phyloP scores from a whole-genome alignment of 768 basidiomycete species.

The Boletus tomentosulus region DNA sequence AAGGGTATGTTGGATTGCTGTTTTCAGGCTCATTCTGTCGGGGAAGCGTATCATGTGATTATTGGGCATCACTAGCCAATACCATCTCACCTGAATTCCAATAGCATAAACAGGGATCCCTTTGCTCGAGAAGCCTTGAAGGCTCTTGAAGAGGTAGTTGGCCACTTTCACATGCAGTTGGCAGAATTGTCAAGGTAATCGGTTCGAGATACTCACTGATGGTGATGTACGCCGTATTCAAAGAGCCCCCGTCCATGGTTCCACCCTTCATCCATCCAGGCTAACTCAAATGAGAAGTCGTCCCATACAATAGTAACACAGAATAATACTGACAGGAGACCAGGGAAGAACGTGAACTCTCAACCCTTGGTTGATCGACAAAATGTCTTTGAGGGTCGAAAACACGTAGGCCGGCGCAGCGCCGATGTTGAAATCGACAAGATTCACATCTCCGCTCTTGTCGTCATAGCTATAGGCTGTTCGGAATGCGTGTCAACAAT shows the following conservation, averaged over 20 bases:
- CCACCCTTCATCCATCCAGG: constrained; percentile 78
- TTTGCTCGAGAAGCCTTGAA: constrained; percentile 63
- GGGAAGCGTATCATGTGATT: neutral
- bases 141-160: constrained; percentile 64
- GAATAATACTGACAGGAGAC: constrained; percentile 55
- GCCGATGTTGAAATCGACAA: constrained; percentile 53
- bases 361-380: constrained; percentile 48
- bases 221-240: constrained; percentile 45
- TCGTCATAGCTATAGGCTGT: constrained; percentile 66
- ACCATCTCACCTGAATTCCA: constrained; percentile 41
- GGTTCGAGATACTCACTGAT: constrained; percentile 39
- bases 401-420: constrained; percentile 60
- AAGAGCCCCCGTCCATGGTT: constrained; percentile 63
- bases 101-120: constrained; percentile 63
- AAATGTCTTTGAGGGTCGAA: constrained; percentile 60
- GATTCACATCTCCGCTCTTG: constrained; percentile 53
- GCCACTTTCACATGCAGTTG: constrained; percentile 45
- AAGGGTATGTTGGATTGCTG: constrained; percentile 66
- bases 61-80: neutral
- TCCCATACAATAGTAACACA: no score
- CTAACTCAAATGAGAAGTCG: constrained; percentile 30
- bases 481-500: constrained; percentile 1
- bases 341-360: constrained; percentile 64
- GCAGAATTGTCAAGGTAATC: neutral
- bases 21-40: constrained; percentile 51